Conservation (phyloP, 345 rosid species). For the Citrus glauca region DNA sequence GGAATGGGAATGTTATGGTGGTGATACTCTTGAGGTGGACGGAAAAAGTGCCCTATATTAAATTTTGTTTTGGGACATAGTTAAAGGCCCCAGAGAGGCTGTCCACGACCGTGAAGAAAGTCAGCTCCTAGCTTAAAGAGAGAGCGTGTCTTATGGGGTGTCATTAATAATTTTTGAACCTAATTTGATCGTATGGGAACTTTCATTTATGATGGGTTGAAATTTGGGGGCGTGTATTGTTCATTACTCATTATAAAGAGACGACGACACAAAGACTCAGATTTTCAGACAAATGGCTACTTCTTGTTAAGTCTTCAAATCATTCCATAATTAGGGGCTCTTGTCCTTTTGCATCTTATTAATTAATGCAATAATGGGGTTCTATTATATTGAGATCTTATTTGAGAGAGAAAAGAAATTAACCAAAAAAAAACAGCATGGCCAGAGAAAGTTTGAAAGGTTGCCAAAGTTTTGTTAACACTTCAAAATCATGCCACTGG, state of each 20-base stretch:
- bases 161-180: background rate
- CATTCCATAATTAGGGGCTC: background rate
- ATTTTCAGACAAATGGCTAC: background rate
- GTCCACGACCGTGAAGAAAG: slow-evolving; percentile 7
- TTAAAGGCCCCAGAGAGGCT: background rate
- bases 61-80: background rate
- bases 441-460: background rate
- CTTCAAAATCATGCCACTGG: slow-evolving; percentile 5
- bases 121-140: slow-evolving; percentile 4
- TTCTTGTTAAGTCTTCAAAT: background rate
- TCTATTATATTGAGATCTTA: background rate
- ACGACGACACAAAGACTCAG: background rate
- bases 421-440: background rate
- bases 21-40: background rate
- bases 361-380: background rate
- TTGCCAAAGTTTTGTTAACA: background rate
- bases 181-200: background rate
- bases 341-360: background rate
- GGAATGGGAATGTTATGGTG: slow-evolving; percentile 3
- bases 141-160: slow-evolving; percentile 16
- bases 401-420: background rate
- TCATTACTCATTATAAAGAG: background rate
- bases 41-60: background rate
- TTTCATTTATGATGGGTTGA: no score
- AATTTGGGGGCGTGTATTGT: no score